Evolutionary conservation across 2,329 filamentous ascomycete species (phyloP), one percentile per base, ranked within the genome.

Genomic region (Fonsecaea pugnacius): DNA sequence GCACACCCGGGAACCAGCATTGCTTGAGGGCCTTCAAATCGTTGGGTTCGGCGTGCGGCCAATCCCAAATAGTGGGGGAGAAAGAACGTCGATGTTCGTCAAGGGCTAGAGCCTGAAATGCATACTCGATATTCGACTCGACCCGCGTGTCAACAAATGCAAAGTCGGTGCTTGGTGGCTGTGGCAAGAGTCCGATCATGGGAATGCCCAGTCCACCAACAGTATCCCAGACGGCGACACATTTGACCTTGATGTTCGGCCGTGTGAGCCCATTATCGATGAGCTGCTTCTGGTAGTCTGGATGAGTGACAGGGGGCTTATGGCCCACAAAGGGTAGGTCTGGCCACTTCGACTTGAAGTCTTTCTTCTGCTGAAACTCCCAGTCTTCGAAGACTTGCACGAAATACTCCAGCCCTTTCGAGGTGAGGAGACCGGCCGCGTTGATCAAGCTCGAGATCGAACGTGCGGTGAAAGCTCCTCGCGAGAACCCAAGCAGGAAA

Each of bases 1-100:
- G 81, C 4, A 77, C 75, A 27, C 80, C 80, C 3, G 79, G 79
- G 68, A 81, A 81, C 80, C 79, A 83, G 53, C 76, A 75, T 73
- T 82, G 80, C 58, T 77, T 78, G 6, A 81, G 71, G 6, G 74
- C 70, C 16, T 64, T 64, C 30, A 68, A 64, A 32, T 68, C 66
- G 67, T 72, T 69, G 5, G 67, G 63, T 70, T 73, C n/a, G 73
- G 68, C 69, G 1, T 60, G 59, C 16, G 74, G 73, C 57, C 73
- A 71, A 59, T 74, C 69, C 74, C 74, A 75, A 14, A 75, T 58
- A 5, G 73, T 72, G 2, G 74, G 74, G 2, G 70, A 69, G n/a
- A 73, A 76, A 1, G 73, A 70, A 12, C 71, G 68, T 48, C 74
- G 70, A 35, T 72, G 69, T 62, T 76, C 74, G 40, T 76, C 73